A percentile compares a stretch with the other conserved stretches of the same genome.
Conservation (phyloP, 2,329 filamentous ascomycete species). For the Neonectria hederae region DNA sequence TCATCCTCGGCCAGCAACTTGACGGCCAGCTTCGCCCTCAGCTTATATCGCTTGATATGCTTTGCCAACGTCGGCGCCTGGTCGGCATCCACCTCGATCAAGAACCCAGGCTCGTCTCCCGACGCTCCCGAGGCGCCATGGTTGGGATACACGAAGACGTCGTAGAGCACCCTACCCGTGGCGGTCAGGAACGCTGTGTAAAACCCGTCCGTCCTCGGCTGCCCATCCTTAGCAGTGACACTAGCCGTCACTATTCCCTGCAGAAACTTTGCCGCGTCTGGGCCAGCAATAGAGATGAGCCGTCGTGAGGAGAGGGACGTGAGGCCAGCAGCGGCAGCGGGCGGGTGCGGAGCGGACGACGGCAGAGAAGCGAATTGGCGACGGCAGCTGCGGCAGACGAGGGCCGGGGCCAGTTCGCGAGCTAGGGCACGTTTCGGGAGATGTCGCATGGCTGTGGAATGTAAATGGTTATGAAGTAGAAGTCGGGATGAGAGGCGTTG, state of each 20-base stretch:
- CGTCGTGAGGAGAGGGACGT: conserved; percentile 75
- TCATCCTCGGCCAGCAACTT: conserved; percentile 73
- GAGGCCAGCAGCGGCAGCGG: conserved; percentile 58
- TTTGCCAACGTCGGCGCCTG: conserved; percentile 70
- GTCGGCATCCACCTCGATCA: conserved; percentile 83
- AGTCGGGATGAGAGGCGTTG: neutral
- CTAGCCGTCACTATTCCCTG: conserved; percentile 84
- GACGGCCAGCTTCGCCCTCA: conserved; percentile 81
- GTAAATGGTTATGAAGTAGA: conserved; percentile 21
- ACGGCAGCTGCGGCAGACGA: conserved; percentile 46
- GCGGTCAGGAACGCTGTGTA: conserved; percentile 91
- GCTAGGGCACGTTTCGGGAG: conserved; percentile 37
- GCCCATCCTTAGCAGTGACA: conserved; percentile 50
- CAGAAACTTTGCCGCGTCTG: conserved; percentile 83
- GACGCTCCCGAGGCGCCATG: conserved; percentile 41
- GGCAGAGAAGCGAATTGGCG: conserved; percentile 45
- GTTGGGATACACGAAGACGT: conserved; percentile 87
- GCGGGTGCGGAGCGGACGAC: conserved; percentile 46
- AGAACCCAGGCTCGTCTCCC: conserved; percentile 53
- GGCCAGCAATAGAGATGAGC: conserved; percentile 81
- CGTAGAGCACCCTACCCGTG: conserved; percentile 83
- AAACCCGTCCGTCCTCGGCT: conserved; percentile 61
- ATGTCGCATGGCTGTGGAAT: conserved; percentile 34
- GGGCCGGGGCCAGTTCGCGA: conserved; percentile 25
- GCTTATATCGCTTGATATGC: conserved; percentile 85